Evolutionary conservation across 176 grass and related monocot species (phyloP).

Genomic region (Oryza australiensis): DNA sequence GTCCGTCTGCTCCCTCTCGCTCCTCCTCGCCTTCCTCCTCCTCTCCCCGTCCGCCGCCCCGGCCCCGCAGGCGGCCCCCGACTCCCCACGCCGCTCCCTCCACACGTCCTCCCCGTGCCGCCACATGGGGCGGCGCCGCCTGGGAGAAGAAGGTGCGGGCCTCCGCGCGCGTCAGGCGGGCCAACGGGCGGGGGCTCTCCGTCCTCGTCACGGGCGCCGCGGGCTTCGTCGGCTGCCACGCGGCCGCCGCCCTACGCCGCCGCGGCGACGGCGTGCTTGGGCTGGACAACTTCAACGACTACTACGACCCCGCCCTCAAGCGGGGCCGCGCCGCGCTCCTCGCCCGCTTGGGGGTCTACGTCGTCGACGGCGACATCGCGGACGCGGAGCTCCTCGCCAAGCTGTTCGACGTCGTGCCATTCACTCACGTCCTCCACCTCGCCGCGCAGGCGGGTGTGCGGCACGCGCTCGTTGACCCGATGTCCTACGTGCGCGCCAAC

Average conservation of each 20-base stretch:
- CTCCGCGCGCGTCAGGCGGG: constrained; percentile 55
- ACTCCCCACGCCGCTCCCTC: constrained; percentile 63
- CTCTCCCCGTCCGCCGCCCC: constrained; percentile 54
- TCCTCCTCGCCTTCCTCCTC: constrained; percentile 76
- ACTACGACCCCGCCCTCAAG: constrained; percentile 85
- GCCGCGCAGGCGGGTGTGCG: constrained; percentile 93
- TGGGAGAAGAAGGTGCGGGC: constrained; percentile 87
- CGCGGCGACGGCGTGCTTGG: constrained; percentile 79
- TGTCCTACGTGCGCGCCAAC: constrained; percentile 78
- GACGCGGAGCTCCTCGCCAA: constrained; percentile 72
- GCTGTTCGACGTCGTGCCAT: constrained; percentile 82
- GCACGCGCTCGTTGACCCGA: constrained; percentile 71
- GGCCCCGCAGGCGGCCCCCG: constrained; percentile 21
- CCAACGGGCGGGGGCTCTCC: constrained; percentile 43
- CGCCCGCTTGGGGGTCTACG: constrained; percentile 65
- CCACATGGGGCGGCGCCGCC: constrained; percentile 65
- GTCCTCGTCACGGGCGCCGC: constrained; percentile 80
- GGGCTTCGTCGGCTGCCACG: constrained; percentile 80
- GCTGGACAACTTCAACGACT: constrained; percentile 84
- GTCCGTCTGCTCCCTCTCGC: constrained; percentile 74
- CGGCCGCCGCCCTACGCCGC: constrained; percentile 64
- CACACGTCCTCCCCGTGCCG: constrained; percentile 31
- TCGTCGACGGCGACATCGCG: constrained; percentile 81
- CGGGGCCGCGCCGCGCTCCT: constrained; percentile 63
- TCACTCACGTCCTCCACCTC: constrained; percentile 90